Conservation (phyloP, 2,329 filamentous ascomycete species). For the Cladosporium sp. region DNA sequence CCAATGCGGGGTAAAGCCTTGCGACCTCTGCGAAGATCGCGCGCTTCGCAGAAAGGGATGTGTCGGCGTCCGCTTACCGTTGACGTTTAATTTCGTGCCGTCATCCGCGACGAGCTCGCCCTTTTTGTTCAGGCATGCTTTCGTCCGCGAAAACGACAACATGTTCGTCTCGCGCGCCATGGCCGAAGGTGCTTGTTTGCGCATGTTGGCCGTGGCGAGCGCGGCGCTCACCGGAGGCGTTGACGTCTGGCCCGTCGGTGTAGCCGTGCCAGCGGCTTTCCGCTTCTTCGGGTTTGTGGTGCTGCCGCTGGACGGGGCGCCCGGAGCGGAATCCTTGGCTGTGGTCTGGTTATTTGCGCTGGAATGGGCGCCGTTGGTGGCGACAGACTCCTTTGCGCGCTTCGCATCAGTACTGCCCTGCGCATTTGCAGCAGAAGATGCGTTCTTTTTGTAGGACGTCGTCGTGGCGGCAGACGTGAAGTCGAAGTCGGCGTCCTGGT, state of each 20-base stretch:
- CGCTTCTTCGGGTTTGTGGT: conserved; percentile 66
- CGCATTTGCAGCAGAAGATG: conserved; percentile 14
- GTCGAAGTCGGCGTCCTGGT: conserved; percentile 86
- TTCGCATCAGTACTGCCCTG: conserved; percentile 14
- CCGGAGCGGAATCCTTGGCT: conserved; percentile 35
- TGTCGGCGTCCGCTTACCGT: conserved; percentile 58
- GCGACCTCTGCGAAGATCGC: conserved; percentile 13
- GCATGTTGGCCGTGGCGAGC: conserved; percentile 18
- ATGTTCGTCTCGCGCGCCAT: conserved; percentile 66
- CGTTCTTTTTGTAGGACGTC: conserved; percentile 29
- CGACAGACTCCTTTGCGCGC: conserved; percentile 13
- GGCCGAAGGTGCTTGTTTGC: conserved; percentile 33
- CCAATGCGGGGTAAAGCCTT: conserved; percentile 21
- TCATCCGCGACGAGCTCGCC: conserved; percentile 83
- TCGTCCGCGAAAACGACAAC: conserved; percentile 74
- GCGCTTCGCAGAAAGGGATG: conserved; percentile 4
- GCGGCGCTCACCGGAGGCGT: conserved; percentile 21
- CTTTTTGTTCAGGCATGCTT: conserved; percentile 59
- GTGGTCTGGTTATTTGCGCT: conserved; percentile 6
- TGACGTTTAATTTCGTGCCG: conserved; percentile 72
- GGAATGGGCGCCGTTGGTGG: conserved; percentile 13
- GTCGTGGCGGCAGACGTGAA: conserved; percentile 39
- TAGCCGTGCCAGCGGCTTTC: conserved; percentile 57
- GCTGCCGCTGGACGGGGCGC: conserved; percentile 53
- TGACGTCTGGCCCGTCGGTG: conserved; percentile 19